Evolutionary conservation across 352 stramenopile species (phyloP).

Genomic region (Phytophthora gonapodyides): DNA sequence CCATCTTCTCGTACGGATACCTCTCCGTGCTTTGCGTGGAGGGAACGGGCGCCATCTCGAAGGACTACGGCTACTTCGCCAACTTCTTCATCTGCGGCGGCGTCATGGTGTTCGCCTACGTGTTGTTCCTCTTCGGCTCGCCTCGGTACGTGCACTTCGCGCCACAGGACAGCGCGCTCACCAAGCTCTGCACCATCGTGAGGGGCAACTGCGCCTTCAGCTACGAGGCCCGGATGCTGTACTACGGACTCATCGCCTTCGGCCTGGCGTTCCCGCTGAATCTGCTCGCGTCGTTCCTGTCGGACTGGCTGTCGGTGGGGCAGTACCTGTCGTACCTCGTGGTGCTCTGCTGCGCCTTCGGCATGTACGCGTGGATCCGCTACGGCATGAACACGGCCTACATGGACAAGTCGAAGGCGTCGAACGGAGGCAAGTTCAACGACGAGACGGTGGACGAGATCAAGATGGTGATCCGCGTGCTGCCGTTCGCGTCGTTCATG

Average conservation of each 20-base stretch:
- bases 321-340: constrained; percentile 81
- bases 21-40: constrained; percentile 90
- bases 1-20: constrained; percentile 91
- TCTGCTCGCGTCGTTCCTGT: constrained; percentile 74
- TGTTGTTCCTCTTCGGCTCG: constrained; percentile 62
- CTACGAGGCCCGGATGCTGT: constrained; percentile 78
- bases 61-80: constrained; percentile 90
- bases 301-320: constrained; percentile 50
- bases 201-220: constrained; percentile 79
- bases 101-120: constrained; percentile 84
- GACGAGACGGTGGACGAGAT: constrained; percentile 86
- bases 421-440: constrained; percentile 79
- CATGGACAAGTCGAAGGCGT: constrained; percentile 87
- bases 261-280: constrained; percentile 69
- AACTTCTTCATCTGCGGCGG: constrained; percentile 84
- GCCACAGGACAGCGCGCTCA: constrained; percentile 74
- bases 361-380: constrained; percentile 85
- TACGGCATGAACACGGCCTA: constrained; percentile 82
- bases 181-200: constrained; percentile 75
- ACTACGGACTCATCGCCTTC: constrained; percentile 76
- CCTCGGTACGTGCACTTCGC: constrained; percentile 77
- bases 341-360: constrained; percentile 65
- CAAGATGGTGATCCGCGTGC: constrained; percentile 84
- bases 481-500: constrained; percentile 89
- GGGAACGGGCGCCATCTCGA: constrained; percentile 69